phyloP scores from a whole-genome alignment of 2,329 filamentous ascomycete genomes.

The Fusarium mundagurra region DNA sequence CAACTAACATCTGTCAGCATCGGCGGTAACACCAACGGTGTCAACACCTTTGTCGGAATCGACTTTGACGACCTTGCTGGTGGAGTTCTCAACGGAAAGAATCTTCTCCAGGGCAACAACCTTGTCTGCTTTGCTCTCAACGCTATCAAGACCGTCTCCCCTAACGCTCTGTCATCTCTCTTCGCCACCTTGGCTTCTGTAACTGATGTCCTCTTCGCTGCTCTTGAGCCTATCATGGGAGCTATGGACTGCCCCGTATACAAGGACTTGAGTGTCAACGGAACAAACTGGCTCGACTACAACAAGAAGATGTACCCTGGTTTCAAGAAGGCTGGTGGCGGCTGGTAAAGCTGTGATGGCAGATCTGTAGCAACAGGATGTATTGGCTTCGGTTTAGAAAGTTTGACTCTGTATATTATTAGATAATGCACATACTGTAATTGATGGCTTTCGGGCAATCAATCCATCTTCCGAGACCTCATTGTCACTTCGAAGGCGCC shows the following conservation, averaged over 20 bases:
- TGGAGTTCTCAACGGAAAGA: constrained; percentile 54
- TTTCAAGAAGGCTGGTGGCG: constrained; percentile 35
- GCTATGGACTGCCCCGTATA: constrained; percentile 28
- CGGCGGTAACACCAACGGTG: constrained; percentile 62
- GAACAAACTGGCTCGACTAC: constrained; percentile 34
- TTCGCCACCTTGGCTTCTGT: constrained; percentile 44
- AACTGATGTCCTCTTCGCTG: constrained; percentile 27
- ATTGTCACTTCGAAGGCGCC: rapidly evolving
- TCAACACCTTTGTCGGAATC: constrained; percentile 61
- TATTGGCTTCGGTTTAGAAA: not conserved
- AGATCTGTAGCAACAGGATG: not conserved
- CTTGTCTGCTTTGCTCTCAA: constrained; percentile 53
- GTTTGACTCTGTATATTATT: not conserved
- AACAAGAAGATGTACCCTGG: constrained; percentile 33
- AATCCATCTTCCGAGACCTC: not conserved
- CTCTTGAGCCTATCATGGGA: constrained; percentile 33
- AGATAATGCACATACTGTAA: not conserved
- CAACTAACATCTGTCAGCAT: constrained; percentile 45
- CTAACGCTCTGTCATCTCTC: constrained; percentile 53
- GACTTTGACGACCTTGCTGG: constrained; percentile 54
- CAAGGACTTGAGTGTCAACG: constrained; percentile 30
- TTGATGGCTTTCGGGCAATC: not conserved
- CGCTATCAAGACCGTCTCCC: constrained; percentile 51
- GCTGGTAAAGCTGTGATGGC: constrained; percentile 12
- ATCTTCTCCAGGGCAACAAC: constrained; percentile 59